Evolutionary conservation across 2,329 filamentous ascomycete species (phyloP), one percentile per base, ranked within the genome.

Genomic region (Teratosphaeria zuluensis): DNA sequence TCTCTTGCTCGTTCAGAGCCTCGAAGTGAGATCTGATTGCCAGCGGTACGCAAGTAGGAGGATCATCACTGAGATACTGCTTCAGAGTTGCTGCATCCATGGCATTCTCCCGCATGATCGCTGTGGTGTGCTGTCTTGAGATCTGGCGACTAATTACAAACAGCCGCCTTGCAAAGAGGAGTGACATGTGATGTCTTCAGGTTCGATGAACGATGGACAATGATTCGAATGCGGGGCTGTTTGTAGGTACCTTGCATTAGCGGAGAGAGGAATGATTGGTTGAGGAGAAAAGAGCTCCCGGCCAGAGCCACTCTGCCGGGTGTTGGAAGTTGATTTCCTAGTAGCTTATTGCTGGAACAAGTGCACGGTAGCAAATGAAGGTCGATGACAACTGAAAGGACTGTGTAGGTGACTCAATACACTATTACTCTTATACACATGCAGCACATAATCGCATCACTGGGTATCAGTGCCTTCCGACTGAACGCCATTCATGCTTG

Each of bases 1-100:
- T 64, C 78, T 95, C 84, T 71, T 88, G 80, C 68, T 89, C 83
- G 56, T 77, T 81, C 61, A 94, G 75, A 38, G 85, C 84, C 58
- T 92, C 88, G 68, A 97, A 99, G 76, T 97, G 92, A 71, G 90
- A 89, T 76, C 90, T 90, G 73, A 97, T 94, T 73, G 90, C 87
- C 55, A 99, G 83, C 54, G 87, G 85, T 60, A 96, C 92, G 58
- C 96, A 84, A 54, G 86, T 88, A 0, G 94, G 94, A 53, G 94
- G 94, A 63, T 87, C 86, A 75, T 99, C 94, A 53, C 94, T 92
- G 61, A 95, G 82, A 74, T 95, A 96, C 71, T 95, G 88, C 73
- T 78, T 77, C 51, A 78, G 72, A 6, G 72, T 72, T 42, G 75
- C 70, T 8, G 71, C 68, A 61, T 79, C 77, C 69, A 80, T 78